Evolutionary conservation across 805 yeast genomes (phyloP).

Genomic region (Pichia membranifaciens): DNA sequence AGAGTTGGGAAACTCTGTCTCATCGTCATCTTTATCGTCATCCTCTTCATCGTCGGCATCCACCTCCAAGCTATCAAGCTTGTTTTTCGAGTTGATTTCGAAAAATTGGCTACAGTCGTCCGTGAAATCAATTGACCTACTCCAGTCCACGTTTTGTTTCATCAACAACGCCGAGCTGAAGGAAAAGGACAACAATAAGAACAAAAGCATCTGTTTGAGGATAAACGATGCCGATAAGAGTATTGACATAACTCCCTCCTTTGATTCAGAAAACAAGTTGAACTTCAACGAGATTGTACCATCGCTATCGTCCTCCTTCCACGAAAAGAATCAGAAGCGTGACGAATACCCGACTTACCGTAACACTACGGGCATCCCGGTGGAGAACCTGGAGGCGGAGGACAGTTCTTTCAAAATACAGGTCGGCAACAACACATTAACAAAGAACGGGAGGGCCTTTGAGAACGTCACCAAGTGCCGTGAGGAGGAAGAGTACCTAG

Average conservation of each 20-base stretch:
- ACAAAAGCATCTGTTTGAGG: conserved; percentile 34
- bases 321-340: conserved; percentile 8
- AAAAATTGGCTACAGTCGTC: conserved; percentile 34
- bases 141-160: conserved; percentile 41
- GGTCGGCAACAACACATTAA: conserved; percentile 20
- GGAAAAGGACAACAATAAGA: conserved; percentile 6
- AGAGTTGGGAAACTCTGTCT: too few species aligned
- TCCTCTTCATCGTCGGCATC: background rate
- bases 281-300: conserved; percentile 15
- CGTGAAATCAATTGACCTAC: conserved; percentile 27
- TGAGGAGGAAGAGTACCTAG: background rate
- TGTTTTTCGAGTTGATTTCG: conserved; percentile 39
- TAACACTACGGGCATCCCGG: background rate
- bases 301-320: too few species aligned
- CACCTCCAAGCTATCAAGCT: conserved; percentile 14
- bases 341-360: background rate
- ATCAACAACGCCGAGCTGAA: conserved; percentile 22
- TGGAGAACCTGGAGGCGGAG: too few species aligned
- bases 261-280: conserved; percentile 4
- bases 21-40: background rate
- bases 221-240: conserved; percentile 30
- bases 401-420: conserved; percentile 21
- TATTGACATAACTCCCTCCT: conserved; percentile 28
- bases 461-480: conserved; percentile 12
- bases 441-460: conserved; percentile 17